Evolutionary conservation across 176 grass and related monocot genomes (phyloP), one percentile per base, ranked within the genome.

Genomic region (Oryza meridionalis): DNA sequence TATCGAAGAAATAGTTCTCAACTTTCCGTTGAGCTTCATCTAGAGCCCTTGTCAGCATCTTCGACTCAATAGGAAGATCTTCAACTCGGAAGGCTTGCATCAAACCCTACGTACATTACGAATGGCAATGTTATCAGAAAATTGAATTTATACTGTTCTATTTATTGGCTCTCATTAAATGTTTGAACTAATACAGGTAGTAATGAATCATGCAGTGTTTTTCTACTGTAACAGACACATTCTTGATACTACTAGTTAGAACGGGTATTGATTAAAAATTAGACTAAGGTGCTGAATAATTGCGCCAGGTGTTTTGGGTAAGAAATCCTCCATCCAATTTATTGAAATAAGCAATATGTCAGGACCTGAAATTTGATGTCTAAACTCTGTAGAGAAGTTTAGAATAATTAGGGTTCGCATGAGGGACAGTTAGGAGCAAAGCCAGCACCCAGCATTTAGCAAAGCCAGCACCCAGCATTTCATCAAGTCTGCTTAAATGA

Each of bases 11-110:
- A 89, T 98, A 95, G 70, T 98, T 98, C 85, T 98, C 96, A 65
- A 98, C 96, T 85, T 98, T 98, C 79, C 93, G 82, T 78, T 98
- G 96, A 84, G 96, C 96, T 85, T 98, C 96, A 91, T 98, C 96
- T 72, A 98, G 91, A 32, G 96, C 92, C 84, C 92, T 95, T 44
- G 96, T 98, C 73, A 98, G 91, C 96, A 98, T 98, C 82, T 93
- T 92, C 46, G 96, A 98, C 91, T 98, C 96, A 72, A 98, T 98
- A 80, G 96, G 96, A 69, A 98, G 89, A 81, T 98, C 96, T 86
- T 98, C 96, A 77, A 98, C 93, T 88, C 96, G 86, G 70, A 98
- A 98, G 72, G 91, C 96, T 68, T 86, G 88, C 96, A 98, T 98
- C 76, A 98, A 68, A 76, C 96, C 96, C 96, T 98, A 88, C 21